A percentile compares a stretch with the other conserved stretches of the same genome.
phyloP scores from a whole-genome alignment of 2,329 filamentous ascomycete genomes.

The Alternaria viburni region DNA sequence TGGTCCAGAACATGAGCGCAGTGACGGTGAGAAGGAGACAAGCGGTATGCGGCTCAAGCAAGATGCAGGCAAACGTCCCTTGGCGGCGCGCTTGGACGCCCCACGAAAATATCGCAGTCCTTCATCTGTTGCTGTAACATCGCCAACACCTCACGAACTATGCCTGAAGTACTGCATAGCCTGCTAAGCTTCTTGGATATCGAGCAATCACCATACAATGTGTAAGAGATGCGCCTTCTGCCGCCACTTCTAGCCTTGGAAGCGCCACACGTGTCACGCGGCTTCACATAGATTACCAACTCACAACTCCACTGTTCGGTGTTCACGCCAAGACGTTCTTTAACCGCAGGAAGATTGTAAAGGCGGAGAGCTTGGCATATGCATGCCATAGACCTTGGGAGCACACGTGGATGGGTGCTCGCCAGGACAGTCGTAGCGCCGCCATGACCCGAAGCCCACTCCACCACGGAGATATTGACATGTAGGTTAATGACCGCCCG shows the following conservation, averaged over 20 bases:
- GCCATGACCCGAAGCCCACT: conserved; percentile 14
- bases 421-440: conserved; percentile 13
- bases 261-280: conserved; percentile 14
- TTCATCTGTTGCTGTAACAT: conserved; percentile 12
- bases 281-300: conserved; percentile 17
- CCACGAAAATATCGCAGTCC: conserved; percentile 1
- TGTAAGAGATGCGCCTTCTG: not conserved
- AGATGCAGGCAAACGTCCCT: conserved; percentile 2
- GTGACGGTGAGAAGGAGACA: not conserved
- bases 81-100: conserved; percentile 7
- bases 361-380: conserved; percentile 24
- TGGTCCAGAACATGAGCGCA: not conserved
- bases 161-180: not conserved
- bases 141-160: not conserved
- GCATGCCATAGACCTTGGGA: conserved; percentile 12
- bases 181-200: conserved; percentile 2
- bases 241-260: not conserved
- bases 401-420: conserved; percentile 1
- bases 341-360: conserved; percentile 24
- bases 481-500: conserved; percentile 29
- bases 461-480: conserved; percentile 31
- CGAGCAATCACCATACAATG: not conserved
- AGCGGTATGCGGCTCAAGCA: conserved; percentile 3
- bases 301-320: conserved; percentile 8
- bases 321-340: conserved; percentile 21